phyloP scores from a whole-genome alignment of 805 yeast genomes.

The Peterozyma toletana region DNA sequence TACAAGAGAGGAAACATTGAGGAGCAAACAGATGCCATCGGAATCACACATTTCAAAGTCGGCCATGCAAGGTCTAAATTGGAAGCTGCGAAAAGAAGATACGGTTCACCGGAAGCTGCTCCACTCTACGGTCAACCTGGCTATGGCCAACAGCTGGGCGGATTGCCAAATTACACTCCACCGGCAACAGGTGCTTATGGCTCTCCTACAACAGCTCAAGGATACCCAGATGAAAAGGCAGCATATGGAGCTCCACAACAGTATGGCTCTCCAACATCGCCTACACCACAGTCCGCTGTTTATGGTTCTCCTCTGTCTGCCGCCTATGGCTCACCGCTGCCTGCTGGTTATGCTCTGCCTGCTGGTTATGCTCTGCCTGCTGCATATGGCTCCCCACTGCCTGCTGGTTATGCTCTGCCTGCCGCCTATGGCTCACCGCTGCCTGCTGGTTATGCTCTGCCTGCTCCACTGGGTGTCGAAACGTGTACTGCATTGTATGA shows the following conservation, averaged over 20 bases:
- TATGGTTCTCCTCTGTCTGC: conserved; percentile 15
- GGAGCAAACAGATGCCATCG: conserved; percentile 81
- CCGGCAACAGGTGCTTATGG: conserved; percentile 20
- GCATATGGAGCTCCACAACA: conserved; percentile 14
- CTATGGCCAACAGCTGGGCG: conserved; percentile 9
- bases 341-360: conserved; percentile 17
- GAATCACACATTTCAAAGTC: conserved; percentile 83
- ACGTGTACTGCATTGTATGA: conserved; percentile 89
- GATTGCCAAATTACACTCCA: conserved; percentile 29
- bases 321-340: conserved; percentile 16
- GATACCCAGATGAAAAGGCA: conserved; percentile 18
- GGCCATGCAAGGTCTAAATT: conserved; percentile 83
- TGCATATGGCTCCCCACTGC: conserved; percentile 17
- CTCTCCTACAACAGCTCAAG: conserved; percentile 14
- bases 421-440: conserved; percentile 17
- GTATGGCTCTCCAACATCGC: conserved; percentile 16
- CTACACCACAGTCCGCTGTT: conserved; percentile 11
- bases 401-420: conserved; percentile 19
- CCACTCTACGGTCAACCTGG: conserved; percentile 17
- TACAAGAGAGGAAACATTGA: conserved; percentile 87
- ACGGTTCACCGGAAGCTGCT: conserved; percentile 31
- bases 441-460: conserved; percentile 20
- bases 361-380: conserved; percentile 12
- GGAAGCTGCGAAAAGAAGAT: conserved; percentile 76
- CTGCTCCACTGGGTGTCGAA: conserved; percentile 36